phyloP scores from a whole-genome alignment of 2,329 filamentous ascomycete species.

The Lachnellula occidentalis region DNA sequence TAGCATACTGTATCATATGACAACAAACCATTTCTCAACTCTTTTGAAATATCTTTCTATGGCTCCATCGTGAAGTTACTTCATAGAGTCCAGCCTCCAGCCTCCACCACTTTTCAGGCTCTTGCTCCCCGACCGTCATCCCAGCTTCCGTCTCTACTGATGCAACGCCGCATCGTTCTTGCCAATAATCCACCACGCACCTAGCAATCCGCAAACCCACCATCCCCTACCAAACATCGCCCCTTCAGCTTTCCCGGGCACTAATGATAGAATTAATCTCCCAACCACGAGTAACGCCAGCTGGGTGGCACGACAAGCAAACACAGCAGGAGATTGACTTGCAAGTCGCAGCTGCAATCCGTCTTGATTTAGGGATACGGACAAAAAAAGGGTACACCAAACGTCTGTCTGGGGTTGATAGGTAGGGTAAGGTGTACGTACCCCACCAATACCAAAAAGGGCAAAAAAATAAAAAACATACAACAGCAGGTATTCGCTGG shows the following conservation, averaged over 20 bases:
- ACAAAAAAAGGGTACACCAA: constrained; percentile 22
- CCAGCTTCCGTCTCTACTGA: too few species aligned
- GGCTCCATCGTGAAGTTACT: too few species aligned
- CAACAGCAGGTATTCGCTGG: too few species aligned
- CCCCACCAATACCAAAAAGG: too few species aligned
- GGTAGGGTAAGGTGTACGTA: too few species aligned
- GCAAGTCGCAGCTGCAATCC: constrained; percentile 35
- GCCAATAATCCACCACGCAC: constrained; percentile 28
- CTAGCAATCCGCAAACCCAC: constrained; percentile 5
- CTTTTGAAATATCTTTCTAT: background rate
- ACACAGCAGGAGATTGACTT: constrained; percentile 36
- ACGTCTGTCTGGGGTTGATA: constrained; percentile 23
- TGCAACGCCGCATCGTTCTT: constrained; percentile 24
- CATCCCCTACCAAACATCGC: too few species aligned
- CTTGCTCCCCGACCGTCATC: too few species aligned
- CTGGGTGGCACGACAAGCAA: too few species aligned
- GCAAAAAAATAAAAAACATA: too few species aligned
- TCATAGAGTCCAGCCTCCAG: background rate
- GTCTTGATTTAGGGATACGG: constrained; percentile 36
- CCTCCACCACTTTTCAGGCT: background rate
- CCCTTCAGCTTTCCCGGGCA: too few species aligned
- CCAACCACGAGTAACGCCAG: constrained; percentile 27
- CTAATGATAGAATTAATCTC: background rate
- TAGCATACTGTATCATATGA: constrained; percentile 17
- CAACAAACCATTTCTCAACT: constrained; percentile 16